Percentiles rank a stretch among this genome's conserved stretches.
Conservation (phyloP, 2,329 filamentous ascomycete species). For the Fonsecaea erecta region DNA sequence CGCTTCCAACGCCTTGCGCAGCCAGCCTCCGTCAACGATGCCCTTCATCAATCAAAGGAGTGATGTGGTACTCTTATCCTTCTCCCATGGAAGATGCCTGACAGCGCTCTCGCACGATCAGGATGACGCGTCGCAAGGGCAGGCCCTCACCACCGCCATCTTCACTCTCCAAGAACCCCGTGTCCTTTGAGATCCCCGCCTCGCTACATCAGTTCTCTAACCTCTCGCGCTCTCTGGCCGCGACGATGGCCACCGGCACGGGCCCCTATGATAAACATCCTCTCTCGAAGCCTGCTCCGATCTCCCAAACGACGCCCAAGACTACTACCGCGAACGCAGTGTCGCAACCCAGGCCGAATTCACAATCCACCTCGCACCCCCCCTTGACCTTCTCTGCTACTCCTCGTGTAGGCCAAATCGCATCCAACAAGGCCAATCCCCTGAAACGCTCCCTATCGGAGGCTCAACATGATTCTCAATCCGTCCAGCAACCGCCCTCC, state of each 20-base stretch:
- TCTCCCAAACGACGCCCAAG: not conserved
- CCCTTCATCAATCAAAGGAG: not conserved
- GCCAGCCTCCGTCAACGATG: not conserved
- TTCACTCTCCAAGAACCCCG: constrained; percentile 25
- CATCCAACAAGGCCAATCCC: constrained; percentile 2
- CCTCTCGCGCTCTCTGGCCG: constrained; percentile 30
- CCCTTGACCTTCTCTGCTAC: not conserved
- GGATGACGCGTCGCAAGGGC: constrained; percentile 33
- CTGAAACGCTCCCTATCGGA: constrained; percentile 19
- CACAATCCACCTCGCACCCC: constrained; percentile 19
- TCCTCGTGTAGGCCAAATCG: constrained; percentile 5
- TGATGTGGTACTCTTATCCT: not conserved
- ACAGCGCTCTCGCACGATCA: constrained; percentile 8
- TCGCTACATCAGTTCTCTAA: constrained; percentile 33
- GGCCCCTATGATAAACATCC: not conserved
- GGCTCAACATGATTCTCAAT: constrained; percentile 6
- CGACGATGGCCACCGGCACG: constrained; percentile 10
- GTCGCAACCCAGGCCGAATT: constrained; percentile 18
- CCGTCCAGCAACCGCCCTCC: constrained; percentile 1
- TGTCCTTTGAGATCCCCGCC: constrained; percentile 34
- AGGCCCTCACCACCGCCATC: constrained; percentile 22
- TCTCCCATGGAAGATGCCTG: not conserved
- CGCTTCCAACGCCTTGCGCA: constrained; percentile 2
- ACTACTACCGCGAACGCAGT: not conserved
- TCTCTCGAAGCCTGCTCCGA: not conserved